These are phyloP conservation scores for Fomitopsis serialis DNA, from an alignment of 768 basidiomycete species.

Conservation along the genomic window DNA sequence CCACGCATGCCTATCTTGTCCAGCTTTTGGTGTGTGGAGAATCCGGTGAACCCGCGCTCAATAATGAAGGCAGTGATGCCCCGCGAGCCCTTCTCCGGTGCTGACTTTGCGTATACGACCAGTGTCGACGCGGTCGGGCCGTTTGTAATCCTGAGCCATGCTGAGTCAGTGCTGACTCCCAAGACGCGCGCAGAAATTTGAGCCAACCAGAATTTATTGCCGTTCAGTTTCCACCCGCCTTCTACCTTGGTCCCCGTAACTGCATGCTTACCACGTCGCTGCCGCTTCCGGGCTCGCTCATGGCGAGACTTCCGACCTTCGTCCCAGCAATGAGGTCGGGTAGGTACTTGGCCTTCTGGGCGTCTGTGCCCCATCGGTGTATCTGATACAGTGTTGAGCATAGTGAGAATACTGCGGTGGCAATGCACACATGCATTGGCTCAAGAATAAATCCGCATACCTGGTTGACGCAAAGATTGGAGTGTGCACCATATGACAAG, in stretches of 20 bases:
- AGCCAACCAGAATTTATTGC: conserved; percentile 88
- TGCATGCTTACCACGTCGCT: conserved; percentile 97
- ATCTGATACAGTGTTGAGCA: conserved; percentile 31
- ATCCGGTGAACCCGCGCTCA: conserved; percentile 76
- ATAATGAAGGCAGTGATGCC: conserved; percentile 92
- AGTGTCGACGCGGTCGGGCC: conserved; percentile 88
- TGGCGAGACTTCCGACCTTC: conserved; percentile 86
- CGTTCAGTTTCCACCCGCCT: conserved; percentile 78
- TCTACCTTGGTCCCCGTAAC: conserved; percentile 68
- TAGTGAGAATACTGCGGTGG: neutral
- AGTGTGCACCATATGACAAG: conserved; percentile 88
- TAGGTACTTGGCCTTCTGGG: conserved; percentile 82
- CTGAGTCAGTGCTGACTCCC: neutral
- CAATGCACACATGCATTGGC: no score
- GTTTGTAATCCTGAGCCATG: conserved; percentile 77
- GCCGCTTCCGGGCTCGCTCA: conserved; percentile 90
- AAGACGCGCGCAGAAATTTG: neutral
- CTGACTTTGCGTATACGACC: conserved; percentile 90
- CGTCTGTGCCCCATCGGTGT: conserved; percentile 75
- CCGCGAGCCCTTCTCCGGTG: conserved; percentile 70
- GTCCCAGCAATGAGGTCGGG: conserved; percentile 74
- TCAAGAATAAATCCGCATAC: conserved; percentile 7
- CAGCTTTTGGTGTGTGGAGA: conserved; percentile 84
- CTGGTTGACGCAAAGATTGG: conserved; percentile 72
- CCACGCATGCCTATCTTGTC: conserved; percentile 98